These are phyloP conservation scores for Phascolomyces articulosus DNA, from an alignment of 371 early-diverging fungal species.

Conservation along the genomic window DNA sequence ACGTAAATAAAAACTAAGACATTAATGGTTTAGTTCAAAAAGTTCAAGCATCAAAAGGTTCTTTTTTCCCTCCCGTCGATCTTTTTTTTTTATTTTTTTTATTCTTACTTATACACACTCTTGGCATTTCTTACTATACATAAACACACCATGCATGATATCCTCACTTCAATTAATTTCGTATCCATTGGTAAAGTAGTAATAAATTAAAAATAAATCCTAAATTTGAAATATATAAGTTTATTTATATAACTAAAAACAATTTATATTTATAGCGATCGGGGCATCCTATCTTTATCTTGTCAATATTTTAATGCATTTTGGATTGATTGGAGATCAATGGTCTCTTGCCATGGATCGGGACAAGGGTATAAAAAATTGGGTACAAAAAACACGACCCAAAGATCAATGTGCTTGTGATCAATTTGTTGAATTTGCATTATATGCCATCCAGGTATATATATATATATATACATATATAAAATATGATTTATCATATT, in stretches of 20 bases:
- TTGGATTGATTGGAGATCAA: conserved; percentile 5
- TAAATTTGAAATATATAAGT: too few relatives aligned
- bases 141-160: neutral
- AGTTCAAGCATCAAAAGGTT: neutral
- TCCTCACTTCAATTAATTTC: conserved; percentile 7
- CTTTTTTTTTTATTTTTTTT: neutral
- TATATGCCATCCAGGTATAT: conserved; percentile 16
- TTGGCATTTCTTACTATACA: neutral
- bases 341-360: conserved; percentile 13
- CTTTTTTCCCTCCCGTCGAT: neutral
- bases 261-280: too few relatives aligned
- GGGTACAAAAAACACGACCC: neutral
- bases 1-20: neutral
- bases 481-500: too few relatives aligned
- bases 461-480: neutral
- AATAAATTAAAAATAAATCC: too few relatives aligned
- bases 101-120: neutral
- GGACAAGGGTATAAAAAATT: conserved; percentile 4
- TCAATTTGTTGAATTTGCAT: conserved; percentile 10
- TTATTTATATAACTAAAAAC: too few relatives aligned
- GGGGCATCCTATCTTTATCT: conserved; percentile 16
- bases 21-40: neutral
- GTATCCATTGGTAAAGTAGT: conserved; percentile 3
- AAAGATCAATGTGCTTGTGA: conserved; percentile 3
- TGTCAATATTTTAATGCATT: conserved; percentile 13